A percentile compares a stretch with the other conserved stretches of the same genome.
phyloP scores from a whole-genome alignment of 768 basidiomycete genomes.

The Calocybe cyanea region DNA sequence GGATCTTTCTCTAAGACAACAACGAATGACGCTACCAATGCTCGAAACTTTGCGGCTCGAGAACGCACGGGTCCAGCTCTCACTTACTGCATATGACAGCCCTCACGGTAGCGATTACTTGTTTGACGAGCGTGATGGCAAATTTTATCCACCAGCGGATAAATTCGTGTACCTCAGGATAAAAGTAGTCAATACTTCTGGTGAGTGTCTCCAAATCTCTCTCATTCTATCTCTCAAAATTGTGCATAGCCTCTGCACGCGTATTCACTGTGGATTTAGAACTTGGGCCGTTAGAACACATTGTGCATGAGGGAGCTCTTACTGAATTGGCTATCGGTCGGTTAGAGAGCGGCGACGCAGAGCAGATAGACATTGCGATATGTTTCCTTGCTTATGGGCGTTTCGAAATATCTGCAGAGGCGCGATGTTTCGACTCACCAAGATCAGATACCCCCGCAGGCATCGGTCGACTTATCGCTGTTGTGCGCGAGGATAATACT shows the following conservation, averaged over 20 bases:
- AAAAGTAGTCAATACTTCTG: constrained; percentile 58
- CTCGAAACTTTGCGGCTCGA: constrained; percentile 73
- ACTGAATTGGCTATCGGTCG: constrained; percentile 60
- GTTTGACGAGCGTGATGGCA: constrained; percentile 31
- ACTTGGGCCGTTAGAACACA: constrained; percentile 56
- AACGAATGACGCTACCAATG: constrained; percentile 77
- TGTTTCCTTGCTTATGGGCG: constrained; percentile 72
- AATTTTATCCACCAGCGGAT: constrained; percentile 50
- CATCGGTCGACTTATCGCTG: constrained; percentile 37
- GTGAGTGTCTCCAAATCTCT: constrained; percentile 39
- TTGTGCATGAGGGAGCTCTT: constrained; percentile 67
- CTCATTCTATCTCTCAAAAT: background rate
- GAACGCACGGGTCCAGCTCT: constrained; percentile 55
- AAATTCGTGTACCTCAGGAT: constrained; percentile 61
- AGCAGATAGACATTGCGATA: constrained; percentile 50
- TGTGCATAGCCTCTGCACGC: constrained; percentile 42
- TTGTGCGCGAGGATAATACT: constrained; percentile 23
- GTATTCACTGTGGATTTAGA: constrained; percentile 52
- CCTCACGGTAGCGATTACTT: constrained; percentile 15
- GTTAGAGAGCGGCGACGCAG: constrained; percentile 51
- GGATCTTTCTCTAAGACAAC: constrained; percentile 70
- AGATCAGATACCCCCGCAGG: constrained; percentile 28
- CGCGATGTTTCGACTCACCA: constrained; percentile 28
- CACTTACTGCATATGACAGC: constrained; percentile 33
- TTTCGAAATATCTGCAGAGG: constrained; percentile 52